A percentile compares a stretch with the other conserved stretches of the same genome.
phyloP scores from a whole-genome alignment of 441 rosid genomes.

The Pelargonium cotyledonis region DNA sequence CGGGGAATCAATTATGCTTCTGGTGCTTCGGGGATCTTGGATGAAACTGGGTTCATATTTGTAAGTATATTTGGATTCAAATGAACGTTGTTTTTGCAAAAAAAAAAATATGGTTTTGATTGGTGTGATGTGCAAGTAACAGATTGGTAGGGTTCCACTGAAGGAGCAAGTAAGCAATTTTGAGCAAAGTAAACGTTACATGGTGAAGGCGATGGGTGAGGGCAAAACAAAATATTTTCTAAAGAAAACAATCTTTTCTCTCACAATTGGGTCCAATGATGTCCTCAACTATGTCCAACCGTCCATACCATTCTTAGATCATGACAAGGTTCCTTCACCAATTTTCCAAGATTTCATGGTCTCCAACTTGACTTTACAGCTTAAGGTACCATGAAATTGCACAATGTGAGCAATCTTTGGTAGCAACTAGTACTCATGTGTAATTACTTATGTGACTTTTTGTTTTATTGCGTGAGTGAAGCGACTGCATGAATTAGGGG shows the following conservation, averaged over 20 bases:
- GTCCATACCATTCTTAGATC: conserved; percentile 34
- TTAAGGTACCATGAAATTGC: background rate
- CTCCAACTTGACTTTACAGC: background rate
- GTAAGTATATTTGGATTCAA: conserved; percentile 23
- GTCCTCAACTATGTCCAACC: conserved; percentile 45
- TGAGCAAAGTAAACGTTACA: conserved; percentile 33
- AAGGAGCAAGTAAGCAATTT: conserved; percentile 41
- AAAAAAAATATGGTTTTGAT: too few species aligned
- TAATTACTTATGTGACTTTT: background rate
- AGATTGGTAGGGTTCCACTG: conserved; percentile 49
- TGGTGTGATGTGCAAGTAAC: background rate
- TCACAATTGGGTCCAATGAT: conserved; percentile 52
- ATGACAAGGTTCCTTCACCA: conserved; percentile 26
- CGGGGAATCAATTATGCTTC: conserved; percentile 58
- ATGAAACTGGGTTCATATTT: conserved; percentile 43
- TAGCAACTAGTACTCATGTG: too few species aligned
- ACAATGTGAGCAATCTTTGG: background rate
- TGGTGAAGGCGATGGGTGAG: conserved; percentile 40
- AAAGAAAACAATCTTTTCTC: conserved; percentile 40
- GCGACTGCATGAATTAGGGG: background rate
- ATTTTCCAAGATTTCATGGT: background rate
- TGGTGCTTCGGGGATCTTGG: conserved; percentile 51
- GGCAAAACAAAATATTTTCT: conserved; percentile 32
- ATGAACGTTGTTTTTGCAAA: too few species aligned
- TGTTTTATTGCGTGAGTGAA: background rate